A percentile compares a stretch with the other conserved stretches of the same genome.
phyloP scores from a whole-genome alignment of 257 asterid genomes.

The Solanum bukasovii region DNA sequence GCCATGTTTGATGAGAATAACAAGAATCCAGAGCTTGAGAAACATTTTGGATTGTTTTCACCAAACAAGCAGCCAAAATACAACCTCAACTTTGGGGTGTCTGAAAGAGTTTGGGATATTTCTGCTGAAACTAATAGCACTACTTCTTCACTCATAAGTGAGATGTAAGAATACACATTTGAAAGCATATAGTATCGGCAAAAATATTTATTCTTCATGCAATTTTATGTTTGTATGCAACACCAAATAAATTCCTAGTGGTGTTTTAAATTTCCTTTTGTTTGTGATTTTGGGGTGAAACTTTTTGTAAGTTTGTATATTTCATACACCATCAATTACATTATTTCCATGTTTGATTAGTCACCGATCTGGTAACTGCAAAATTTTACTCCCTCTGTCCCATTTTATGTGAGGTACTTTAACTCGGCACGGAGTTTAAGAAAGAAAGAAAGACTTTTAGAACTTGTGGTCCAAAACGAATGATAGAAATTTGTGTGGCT shows the following conservation, averaged over 20 bases:
- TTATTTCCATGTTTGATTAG: background rate
- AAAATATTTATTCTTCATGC: background rate
- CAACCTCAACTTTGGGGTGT: background rate
- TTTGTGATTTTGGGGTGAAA: background rate
- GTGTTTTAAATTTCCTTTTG: background rate
- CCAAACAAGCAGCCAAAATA: constrained; percentile 18
- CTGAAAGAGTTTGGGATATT: background rate
- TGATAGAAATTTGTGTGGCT: too few species aligned
- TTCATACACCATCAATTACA: background rate
- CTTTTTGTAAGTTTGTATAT: background rate
- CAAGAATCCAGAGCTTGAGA: background rate
- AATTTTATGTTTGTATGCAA: background rate
- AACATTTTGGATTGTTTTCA: background rate
- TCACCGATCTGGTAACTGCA: background rate
- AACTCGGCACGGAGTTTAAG: too few species aligned
- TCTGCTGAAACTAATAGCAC: background rate
- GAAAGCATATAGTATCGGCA: background rate
- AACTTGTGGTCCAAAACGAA: too few species aligned
- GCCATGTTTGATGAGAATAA: background rate
- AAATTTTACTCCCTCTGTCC: too few species aligned
- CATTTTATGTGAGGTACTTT: too few species aligned
- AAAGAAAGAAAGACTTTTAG: too few species aligned
- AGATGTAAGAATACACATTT: background rate
- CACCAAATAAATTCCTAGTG: background rate
- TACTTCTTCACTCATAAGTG: background rate